These are phyloP conservation scores for Citrus maxima DNA, from an alignment of 345 rosid genomes.

Conservation along the genomic window DNA sequence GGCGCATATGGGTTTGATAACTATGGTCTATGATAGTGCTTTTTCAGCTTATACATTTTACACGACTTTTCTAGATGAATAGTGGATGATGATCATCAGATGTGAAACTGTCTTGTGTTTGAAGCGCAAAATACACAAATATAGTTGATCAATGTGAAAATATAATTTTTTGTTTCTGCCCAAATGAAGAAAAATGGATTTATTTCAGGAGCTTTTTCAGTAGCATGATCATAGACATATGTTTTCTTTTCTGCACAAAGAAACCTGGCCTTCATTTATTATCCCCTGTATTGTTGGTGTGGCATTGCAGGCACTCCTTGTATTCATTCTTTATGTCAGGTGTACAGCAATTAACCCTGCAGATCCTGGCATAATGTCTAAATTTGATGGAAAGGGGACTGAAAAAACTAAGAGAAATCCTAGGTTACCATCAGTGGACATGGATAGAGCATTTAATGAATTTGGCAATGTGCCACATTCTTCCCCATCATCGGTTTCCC, in stretches of 20 bases:
- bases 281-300: conserved; percentile 1
- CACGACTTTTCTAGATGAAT: background rate
- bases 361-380: conserved; percentile 97
- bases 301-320: conserved; percentile 74
- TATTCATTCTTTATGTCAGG: conserved; percentile 88
- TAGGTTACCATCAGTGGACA: conserved; percentile 40
- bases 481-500: conserved; percentile 76
- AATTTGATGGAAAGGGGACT: conserved; percentile 39
- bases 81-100: background rate
- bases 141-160: background rate
- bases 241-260: background rate
- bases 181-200: background rate
- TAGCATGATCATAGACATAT: background rate
- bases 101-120: background rate
- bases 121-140: conserved; percentile 1
- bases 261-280: conserved; percentile 1
- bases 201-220: background rate
- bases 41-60: background rate
- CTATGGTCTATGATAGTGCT: background rate
- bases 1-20: background rate
- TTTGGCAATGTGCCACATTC: conserved; percentile 52
- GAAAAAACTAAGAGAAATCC: conserved; percentile 30
- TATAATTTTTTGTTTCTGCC: background rate
- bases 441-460: conserved; percentile 52
- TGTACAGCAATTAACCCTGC: conserved; percentile 99